Evolutionary conservation across 106 monocot genomes (phyloP).

Genomic region (Dendrobium chrysotoxum): DNA sequence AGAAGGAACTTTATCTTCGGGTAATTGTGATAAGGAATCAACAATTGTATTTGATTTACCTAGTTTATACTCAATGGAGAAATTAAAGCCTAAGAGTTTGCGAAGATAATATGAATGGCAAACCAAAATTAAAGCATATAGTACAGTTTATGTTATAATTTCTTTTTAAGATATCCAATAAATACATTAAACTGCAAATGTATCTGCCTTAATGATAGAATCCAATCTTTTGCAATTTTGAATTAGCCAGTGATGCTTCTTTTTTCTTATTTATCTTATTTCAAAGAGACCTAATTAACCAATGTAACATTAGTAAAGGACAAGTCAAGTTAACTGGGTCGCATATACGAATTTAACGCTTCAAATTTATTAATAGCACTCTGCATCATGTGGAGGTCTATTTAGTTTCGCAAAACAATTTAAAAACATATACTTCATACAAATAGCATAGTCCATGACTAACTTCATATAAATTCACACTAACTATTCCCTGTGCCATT

Average conservation of each 20-base stretch:
- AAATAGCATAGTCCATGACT: background rate
- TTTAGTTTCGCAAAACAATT: background rate
- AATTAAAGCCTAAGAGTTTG: too few species aligned
- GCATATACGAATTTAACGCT: background rate
- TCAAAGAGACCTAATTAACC: background rate
- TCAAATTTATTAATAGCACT: too few species aligned
- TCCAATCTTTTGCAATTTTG: background rate
- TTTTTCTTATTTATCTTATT: background rate
- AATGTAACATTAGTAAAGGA: background rate
- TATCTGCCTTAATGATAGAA: background rate
- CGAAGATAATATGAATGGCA: background rate
- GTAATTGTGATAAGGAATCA: too few species aligned
- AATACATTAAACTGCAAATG: background rate
- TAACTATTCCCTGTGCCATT: background rate
- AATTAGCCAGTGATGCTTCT: background rate
- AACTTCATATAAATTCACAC: background rate
- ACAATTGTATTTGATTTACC: too few species aligned
- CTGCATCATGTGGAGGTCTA: background rate
- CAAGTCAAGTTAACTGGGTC: background rate
- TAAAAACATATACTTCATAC: background rate
- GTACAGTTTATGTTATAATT: background rate
- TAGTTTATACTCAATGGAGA: too few species aligned
- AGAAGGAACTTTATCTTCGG: too few species aligned
- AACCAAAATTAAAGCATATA: background rate
- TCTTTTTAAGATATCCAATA: background rate